phyloP scores from a whole-genome alignment of 2,329 filamentous ascomycete genomes.

The Epichloe uncinata region DNA sequence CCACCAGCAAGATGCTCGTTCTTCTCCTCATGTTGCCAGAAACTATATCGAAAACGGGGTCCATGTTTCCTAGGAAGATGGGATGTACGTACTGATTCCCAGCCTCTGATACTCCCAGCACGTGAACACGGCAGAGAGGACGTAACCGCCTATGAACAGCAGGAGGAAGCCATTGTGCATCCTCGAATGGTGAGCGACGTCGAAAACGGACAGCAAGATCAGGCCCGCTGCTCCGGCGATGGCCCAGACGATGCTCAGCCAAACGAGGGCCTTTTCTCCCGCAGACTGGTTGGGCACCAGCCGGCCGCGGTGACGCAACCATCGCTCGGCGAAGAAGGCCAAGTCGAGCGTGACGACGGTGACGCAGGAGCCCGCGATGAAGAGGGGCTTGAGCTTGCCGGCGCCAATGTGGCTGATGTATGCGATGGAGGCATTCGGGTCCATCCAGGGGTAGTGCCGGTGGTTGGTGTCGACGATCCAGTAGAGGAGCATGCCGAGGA shows the following conservation, averaged over 20 bases:
- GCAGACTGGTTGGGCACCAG: conserved; percentile 57
- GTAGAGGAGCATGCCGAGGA: conserved; percentile 56
- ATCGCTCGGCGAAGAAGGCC: conserved; percentile 69
- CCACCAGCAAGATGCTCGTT: too few relatives aligned
- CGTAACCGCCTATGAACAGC: conserved; percentile 76
- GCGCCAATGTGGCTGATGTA: conserved; percentile 60
- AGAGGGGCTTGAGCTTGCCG: conserved; percentile 55
- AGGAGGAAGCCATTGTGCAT: conserved; percentile 66
- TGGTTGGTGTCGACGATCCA: conserved; percentile 47
- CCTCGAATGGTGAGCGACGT: conserved; percentile 54
- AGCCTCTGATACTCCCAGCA: conserved; percentile 84
- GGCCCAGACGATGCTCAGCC: conserved; percentile 52
- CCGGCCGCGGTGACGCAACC: conserved; percentile 68
- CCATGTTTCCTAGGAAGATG: background rate
- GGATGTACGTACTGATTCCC: conserved; percentile 45
- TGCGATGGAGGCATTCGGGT: conserved; percentile 43
- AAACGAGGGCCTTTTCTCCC: conserved; percentile 49
- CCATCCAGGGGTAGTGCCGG: conserved; percentile 49
- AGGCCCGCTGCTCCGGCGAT: conserved; percentile 66
- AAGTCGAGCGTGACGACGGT: conserved; percentile 72
- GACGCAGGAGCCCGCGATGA: conserved; percentile 57
- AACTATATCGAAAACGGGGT: too few relatives aligned
- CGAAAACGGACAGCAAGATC: conserved; percentile 74
- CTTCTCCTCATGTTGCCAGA: too few relatives aligned
- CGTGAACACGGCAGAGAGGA: conserved; percentile 74